A percentile compares a stretch with the other conserved stretches of the same genome.
These are phyloP conservation scores for Amanita inopinata DNA, from an alignment of 768 basidiomycete species.

Conservation along the genomic window DNA sequence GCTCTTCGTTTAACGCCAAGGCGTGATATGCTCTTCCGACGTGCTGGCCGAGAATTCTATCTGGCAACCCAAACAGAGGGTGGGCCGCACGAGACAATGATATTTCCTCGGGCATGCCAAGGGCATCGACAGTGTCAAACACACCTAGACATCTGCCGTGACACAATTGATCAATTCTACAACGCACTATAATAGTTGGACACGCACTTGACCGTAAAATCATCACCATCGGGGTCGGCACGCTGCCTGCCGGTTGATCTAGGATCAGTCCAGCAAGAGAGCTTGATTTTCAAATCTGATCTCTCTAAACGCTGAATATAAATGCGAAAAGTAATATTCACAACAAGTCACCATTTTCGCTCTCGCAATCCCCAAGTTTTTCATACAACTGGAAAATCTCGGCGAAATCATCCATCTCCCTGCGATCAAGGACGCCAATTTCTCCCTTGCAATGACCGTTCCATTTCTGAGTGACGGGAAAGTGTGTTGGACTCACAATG, in stretches of 20 bases:
- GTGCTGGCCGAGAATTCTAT: constrained; percentile 50
- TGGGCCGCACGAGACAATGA: constrained; percentile 35
- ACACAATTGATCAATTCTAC: not conserved
- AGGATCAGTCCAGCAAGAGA: constrained; percentile 45
- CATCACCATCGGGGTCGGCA: constrained; percentile 32
- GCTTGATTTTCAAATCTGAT: constrained; percentile 27
- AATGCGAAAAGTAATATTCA: not conserved
- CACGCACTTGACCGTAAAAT: constrained; percentile 55
- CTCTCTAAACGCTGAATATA: constrained; percentile 21
- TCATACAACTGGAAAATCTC: constrained; percentile 53
- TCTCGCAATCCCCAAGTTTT: constrained; percentile 45
- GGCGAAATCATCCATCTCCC: constrained; percentile 65
- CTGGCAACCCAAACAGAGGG: constrained; percentile 49
- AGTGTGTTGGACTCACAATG: constrained; percentile 33
- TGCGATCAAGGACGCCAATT: constrained; percentile 62
- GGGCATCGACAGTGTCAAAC: constrained; percentile 69
- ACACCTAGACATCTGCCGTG: constrained; percentile 53
- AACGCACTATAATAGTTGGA: not conserved
- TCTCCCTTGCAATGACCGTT: constrained; percentile 35
- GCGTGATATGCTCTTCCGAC: constrained; percentile 61
- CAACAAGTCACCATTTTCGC: constrained; percentile 29
- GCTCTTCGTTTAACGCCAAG: constrained; percentile 56
- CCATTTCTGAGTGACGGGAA: not conserved
- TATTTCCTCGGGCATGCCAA: constrained; percentile 63
- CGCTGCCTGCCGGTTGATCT: constrained; percentile 44